Base-by-base conservation (phyloP, 192 early-diverging fungal genomes). In the Gigaspora rosea region DNA sequence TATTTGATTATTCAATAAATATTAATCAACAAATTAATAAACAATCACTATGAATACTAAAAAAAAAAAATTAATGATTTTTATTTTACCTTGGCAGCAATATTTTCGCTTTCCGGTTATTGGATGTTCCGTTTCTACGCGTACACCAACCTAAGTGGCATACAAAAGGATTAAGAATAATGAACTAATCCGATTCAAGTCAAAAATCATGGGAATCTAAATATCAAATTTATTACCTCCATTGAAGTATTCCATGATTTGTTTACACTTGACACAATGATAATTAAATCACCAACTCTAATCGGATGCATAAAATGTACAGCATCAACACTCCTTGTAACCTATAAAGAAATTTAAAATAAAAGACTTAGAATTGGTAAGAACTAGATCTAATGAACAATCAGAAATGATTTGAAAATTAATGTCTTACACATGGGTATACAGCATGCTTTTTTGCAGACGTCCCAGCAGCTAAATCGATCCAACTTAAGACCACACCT, bases 241-340 rank as follows among this genome's bases (percentile, higher is more conserved):
- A 93, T 92, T 1, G 89, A 91, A 0, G 89, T 90, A 33, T 86
- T 87, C 92, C 92, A 93, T 0, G 88, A 82, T 62, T 85, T 82
- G 61, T 93, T 93, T 32, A 92, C 88, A n/a, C 76, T 80, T 15
- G 91, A 90, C 59, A 86, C 86, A 36, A 92, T 81, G 11, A 85
- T 86, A n/a, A 88, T 72, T 71, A 92, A 86, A 68, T 92, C 87
- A 47, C 90, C 87, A 2, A 86, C 80, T 78, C 82, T 85, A 20
- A 92, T 84, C 6, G 90, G 91, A 51, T 83, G 77, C 18, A 92
- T 72, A 79, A 92, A 92, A 41, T 92, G 90, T 16, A 92, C 91
- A 1, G 84, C 88, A 61, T 92, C 91, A 4, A 92, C 90, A 66
- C 86, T 84, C 20, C 88, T 83, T 20, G 91, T 92, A 3, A 92